A percentile compares a stretch with the other conserved stretches of the same genome.
Conservation (phyloP, 371 early-diverging fungal genomes). For the Syncephalastrum racemosum region DNA sequence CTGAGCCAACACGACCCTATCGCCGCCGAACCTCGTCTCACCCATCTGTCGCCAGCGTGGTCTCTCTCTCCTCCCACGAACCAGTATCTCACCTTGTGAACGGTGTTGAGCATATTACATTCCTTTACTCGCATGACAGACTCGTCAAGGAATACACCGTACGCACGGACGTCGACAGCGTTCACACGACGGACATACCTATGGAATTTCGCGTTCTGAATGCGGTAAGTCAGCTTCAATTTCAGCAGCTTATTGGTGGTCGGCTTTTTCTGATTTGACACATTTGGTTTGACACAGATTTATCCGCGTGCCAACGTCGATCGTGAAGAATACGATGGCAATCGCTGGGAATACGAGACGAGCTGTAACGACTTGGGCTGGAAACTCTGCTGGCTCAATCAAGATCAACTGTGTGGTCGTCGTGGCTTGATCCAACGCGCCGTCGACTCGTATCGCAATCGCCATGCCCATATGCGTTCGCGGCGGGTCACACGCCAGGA, state of each 20-base stretch:
- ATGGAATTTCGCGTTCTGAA: slow-evolving; percentile 73
- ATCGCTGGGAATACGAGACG: slow-evolving; percentile 91
- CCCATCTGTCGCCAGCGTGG: slow-evolving; percentile 49
- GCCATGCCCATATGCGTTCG: slow-evolving; percentile 75
- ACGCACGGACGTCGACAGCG: slow-evolving; percentile 73
- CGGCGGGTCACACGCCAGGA: slow-evolving; percentile 77
- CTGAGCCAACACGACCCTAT: slow-evolving; percentile 10
- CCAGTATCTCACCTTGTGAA: slow-evolving; percentile 42
- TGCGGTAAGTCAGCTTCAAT: slow-evolving; percentile 42
- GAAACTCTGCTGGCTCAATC: slow-evolving; percentile 82
- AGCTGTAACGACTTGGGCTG: slow-evolving; percentile 86
- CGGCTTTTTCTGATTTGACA: slow-evolving; percentile 4
- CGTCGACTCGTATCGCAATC: slow-evolving; percentile 87
- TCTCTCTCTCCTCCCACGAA: slow-evolving; percentile 52
- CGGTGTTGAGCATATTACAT: slow-evolving; percentile 66
- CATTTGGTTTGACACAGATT: slow-evolving; percentile 31
- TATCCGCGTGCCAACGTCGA: slow-evolving; percentile 82
- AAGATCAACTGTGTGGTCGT: slow-evolving; percentile 70
- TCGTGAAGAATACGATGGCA: slow-evolving; percentile 71
- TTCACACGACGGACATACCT: slow-evolving; percentile 58
- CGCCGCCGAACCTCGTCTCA: slow-evolving; percentile 41
- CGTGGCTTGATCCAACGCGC: slow-evolving; percentile 90
- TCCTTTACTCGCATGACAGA: slow-evolving; percentile 69
- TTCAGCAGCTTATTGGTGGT: not conserved
- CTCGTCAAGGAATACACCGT: slow-evolving; percentile 69